phyloP scores from a whole-genome alignment of 345 rosid species.

The Hibiscus trionum region DNA sequence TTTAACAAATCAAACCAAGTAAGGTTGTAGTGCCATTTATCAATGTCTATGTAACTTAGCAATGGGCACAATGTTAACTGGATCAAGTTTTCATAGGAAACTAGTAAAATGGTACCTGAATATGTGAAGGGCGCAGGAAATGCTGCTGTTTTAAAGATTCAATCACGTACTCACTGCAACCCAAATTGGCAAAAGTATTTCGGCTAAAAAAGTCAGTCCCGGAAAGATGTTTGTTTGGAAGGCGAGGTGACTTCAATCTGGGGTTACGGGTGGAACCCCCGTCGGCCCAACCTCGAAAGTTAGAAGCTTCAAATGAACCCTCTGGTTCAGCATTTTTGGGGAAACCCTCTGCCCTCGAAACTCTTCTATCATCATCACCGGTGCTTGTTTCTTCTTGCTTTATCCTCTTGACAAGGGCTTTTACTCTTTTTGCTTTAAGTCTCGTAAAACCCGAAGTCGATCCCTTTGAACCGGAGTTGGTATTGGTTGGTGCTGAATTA shows the following conservation, averaged over 20 bases:
- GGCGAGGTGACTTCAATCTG: constrained; percentile 20
- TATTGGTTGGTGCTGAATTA: not conserved
- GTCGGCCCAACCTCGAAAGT: constrained; percentile 48
- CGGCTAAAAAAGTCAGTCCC: constrained; percentile 61
- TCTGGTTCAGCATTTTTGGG: constrained; percentile 18
- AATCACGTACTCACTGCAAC: constrained; percentile 58
- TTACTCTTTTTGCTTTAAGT: constrained; percentile 54
- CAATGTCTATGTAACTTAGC: not conserved
- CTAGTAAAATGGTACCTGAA: constrained; percentile 49
- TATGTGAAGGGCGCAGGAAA: constrained; percentile 61
- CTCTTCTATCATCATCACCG: not conserved
- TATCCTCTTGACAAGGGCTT: constrained; percentile 43
- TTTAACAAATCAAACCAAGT: not conserved
- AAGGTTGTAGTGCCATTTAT: not conserved
- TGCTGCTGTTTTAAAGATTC: constrained; percentile 56
- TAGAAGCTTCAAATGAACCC: constrained; percentile 26
- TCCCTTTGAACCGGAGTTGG: constrained; percentile 11
- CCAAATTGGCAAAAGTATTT: constrained; percentile 61
- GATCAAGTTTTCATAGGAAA: not conserved
- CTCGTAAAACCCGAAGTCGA: constrained; percentile 35
- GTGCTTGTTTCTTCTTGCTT: constrained; percentile 19
- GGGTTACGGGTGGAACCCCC: constrained; percentile 22
- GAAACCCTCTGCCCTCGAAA: not conserved
- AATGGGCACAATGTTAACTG: not conserved
- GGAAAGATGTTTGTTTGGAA: constrained; percentile 20